Percentiles rank a stretch among this genome's conserved stretches.
Conservation (phyloP, 169 alveolate species). For the Cardiosporidium cionae region DNA sequence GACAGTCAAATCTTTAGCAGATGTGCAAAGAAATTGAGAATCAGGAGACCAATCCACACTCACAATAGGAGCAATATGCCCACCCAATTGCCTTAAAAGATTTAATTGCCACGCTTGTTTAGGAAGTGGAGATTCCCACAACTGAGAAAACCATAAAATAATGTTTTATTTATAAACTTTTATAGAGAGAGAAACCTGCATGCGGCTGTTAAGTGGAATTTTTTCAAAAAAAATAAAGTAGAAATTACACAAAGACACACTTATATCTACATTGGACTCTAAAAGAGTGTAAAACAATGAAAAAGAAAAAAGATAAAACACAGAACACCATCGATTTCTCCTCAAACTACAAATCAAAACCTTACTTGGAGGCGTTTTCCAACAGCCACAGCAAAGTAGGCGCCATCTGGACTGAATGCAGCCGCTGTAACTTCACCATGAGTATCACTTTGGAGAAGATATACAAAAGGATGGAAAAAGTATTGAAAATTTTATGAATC, state of each 20-base stretch:
- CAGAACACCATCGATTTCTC: no score
- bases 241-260: no score
- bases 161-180: background rate
- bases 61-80: conserved; percentile 55
- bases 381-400: conserved; percentile 16
- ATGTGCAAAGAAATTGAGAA: conserved; percentile 48
- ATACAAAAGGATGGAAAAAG: no score
- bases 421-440: background rate
- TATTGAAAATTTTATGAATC: no score
- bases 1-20: conserved; percentile 67
- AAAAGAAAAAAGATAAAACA: no score
- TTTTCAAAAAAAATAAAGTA: no score
- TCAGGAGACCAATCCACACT: conserved; percentile 60
- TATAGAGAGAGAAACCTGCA: no score
- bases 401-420: background rate
- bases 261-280: no score
- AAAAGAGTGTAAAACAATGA: no score
- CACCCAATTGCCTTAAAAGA: conserved; percentile 52
- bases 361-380: background rate
- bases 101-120: conserved; percentile 45
- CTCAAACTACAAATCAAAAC: no score
- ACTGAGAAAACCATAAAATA: conserved; percentile 3
- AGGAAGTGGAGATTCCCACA: conserved; percentile 53
- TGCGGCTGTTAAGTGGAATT: no score
- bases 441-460: no score